Conservation (phyloP, 495 filamentous ascomycete species). For the Tuber microsphaerosporum region DNA sequence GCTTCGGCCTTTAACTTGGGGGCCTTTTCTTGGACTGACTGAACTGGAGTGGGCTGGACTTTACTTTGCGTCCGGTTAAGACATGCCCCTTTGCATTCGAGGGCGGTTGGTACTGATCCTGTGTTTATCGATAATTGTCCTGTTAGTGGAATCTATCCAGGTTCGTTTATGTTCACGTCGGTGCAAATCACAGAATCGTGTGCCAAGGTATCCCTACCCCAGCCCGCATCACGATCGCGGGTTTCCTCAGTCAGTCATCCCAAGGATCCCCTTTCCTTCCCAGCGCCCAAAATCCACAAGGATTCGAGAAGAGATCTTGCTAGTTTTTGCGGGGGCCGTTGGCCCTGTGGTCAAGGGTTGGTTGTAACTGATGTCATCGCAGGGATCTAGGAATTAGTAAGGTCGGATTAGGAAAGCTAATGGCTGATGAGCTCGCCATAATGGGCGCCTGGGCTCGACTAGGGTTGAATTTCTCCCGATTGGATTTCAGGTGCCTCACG, state of each 20-base stretch:
- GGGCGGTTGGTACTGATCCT: not conserved
- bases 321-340: not conserved
- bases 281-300: too few relatives aligned
- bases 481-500: not conserved
- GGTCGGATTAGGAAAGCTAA: not conserved
- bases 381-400: not conserved
- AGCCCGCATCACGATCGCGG: not conserved
- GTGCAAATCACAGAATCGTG: too few relatives aligned
- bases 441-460: not conserved
- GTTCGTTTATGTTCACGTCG: not conserved
- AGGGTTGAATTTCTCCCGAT: not conserved
- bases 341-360: not conserved
- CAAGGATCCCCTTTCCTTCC: not conserved
- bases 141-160: not conserved
- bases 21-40: not conserved
- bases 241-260: not conserved
- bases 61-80: not conserved
- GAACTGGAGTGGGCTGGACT: not conserved
- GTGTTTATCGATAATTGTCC: not conserved
- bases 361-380: not conserved
- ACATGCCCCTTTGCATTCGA: not conserved
- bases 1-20: not conserved
- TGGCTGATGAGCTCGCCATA: not conserved
- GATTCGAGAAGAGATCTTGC: too few relatives aligned
- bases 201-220: not conserved